Evolutionary conservation across 2,329 filamentous ascomycete species (phyloP).

Genomic region (Diaporthe vexans): DNA sequence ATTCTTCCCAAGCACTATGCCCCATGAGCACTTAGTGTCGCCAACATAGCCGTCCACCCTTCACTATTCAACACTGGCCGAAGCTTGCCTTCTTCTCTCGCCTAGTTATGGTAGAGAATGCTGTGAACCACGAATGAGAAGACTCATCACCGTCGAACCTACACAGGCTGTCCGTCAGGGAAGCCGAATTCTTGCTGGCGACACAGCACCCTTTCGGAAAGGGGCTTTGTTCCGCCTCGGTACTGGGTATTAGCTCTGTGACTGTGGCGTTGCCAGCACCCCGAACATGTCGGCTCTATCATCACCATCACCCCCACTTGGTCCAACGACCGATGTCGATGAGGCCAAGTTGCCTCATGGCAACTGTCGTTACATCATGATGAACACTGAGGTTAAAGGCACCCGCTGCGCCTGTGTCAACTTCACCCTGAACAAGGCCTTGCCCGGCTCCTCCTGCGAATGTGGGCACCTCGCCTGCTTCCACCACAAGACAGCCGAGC

Average conservation of each 20-base stretch:
- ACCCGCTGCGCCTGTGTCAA: constrained; percentile 71
- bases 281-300: constrained; percentile 48
- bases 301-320: constrained; percentile 50
- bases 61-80: background rate
- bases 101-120: background rate
- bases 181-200: background rate
- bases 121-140: background rate
- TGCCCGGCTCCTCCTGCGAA: constrained; percentile 68
- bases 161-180: background rate
- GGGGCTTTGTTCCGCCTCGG: background rate
- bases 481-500: constrained; percentile 64
- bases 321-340: constrained; percentile 51
- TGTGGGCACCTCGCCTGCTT: constrained; percentile 74
- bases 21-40: background rate
- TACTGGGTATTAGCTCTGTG: constrained; percentile 11
- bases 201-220: background rate
- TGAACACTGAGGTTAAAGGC: constrained; percentile 69
- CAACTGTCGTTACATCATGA: constrained; percentile 71
- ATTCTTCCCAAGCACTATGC: background rate
- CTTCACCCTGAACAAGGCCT: constrained; percentile 67
- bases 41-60: background rate
- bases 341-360: constrained; percentile 67
- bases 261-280: background rate
- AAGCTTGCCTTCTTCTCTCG: background rate
- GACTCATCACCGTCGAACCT: too few relatives aligned